Evolutionary conservation across 352 stramenopile genomes (phyloP).

Genomic region (Thraustochytrium striatum): DNA sequence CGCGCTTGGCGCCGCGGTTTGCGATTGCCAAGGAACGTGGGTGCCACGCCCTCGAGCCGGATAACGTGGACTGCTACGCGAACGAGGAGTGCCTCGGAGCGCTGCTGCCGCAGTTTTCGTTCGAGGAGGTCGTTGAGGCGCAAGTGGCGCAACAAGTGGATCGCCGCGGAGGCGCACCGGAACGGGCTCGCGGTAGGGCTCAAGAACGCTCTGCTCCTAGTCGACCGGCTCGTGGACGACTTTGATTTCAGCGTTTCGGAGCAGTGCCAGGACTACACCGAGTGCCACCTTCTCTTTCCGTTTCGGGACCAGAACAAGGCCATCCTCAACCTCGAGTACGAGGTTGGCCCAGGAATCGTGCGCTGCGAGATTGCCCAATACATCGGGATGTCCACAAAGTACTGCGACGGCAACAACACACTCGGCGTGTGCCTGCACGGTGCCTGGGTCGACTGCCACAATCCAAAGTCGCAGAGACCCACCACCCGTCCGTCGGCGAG

Average conservation of each 20-base stretch:
- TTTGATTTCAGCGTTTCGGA: constrained; percentile 2
- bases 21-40: constrained; percentile 57
- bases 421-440: not conserved
- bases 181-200: not conserved
- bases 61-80: constrained; percentile 60
- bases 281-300: constrained; percentile 4
- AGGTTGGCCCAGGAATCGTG: not conserved
- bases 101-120: too few relatives aligned
- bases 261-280: constrained; percentile 21
- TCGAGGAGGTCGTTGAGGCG: too few relatives aligned
- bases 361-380: constrained; percentile 21
- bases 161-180: not conserved
- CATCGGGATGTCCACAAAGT: constrained; percentile 21
- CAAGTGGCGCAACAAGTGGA: constrained; percentile 14
- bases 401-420: constrained; percentile 10
- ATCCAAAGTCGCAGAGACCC: too few relatives aligned
- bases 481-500: too few relatives aligned
- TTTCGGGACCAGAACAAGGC: constrained; percentile 35
- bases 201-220: not conserved
- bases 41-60: constrained; percentile 60
- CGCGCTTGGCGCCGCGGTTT: constrained; percentile 58
- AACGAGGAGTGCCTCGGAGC: constrained; percentile 57
- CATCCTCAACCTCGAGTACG: constrained; percentile 4
- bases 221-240: constrained; percentile 9
- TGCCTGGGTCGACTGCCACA: constrained; percentile 24